Evolutionary conservation across 176 grass and related monocot species (phyloP).

Genomic region (Oryza officinalis): DNA sequence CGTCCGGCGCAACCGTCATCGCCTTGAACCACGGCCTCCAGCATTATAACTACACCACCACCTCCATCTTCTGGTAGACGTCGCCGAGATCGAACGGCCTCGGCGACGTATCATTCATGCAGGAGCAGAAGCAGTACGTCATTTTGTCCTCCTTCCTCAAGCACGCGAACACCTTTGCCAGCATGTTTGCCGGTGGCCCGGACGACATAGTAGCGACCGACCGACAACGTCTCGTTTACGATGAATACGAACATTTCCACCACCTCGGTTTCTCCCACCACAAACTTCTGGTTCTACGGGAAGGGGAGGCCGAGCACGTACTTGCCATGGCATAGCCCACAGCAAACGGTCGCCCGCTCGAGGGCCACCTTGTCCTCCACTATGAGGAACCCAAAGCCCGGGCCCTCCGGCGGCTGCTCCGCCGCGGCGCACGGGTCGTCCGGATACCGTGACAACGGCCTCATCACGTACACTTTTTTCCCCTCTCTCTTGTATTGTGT

Average conservation of each 20-base stretch:
- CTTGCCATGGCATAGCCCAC: conserved; percentile 6
- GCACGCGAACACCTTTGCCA: conserved; percentile 41
- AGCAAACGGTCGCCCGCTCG: neutral
- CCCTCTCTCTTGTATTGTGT: too few relatives aligned
- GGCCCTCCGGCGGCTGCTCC: neutral
- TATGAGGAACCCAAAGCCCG: conserved; percentile 43
- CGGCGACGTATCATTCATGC: conserved; percentile 36
- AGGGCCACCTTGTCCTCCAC: neutral
- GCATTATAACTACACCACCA: too few relatives aligned
- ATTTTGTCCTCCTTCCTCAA: conserved; percentile 54
- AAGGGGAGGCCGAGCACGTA: too few relatives aligned
- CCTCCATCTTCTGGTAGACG: conserved; percentile 59
- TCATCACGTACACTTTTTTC: conserved; percentile 53
- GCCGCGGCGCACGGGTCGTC: neutral
- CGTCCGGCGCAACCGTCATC: conserved; percentile 1
- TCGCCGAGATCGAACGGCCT: conserved; percentile 41
- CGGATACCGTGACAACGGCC: conserved; percentile 31
- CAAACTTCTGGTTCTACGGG: conserved; percentile 44
- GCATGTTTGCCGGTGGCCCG: neutral
- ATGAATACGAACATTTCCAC: conserved; percentile 13
- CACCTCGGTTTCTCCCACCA: neutral
- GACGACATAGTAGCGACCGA: conserved; percentile 43
- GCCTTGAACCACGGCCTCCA: conserved; percentile 45
- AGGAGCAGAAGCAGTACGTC: conserved; percentile 23
- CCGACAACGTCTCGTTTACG: conserved; percentile 17